Base-by-base conservation (phyloP, 2,329 filamentous ascomycete species). In the Trichoderma semiorbis region DNA sequence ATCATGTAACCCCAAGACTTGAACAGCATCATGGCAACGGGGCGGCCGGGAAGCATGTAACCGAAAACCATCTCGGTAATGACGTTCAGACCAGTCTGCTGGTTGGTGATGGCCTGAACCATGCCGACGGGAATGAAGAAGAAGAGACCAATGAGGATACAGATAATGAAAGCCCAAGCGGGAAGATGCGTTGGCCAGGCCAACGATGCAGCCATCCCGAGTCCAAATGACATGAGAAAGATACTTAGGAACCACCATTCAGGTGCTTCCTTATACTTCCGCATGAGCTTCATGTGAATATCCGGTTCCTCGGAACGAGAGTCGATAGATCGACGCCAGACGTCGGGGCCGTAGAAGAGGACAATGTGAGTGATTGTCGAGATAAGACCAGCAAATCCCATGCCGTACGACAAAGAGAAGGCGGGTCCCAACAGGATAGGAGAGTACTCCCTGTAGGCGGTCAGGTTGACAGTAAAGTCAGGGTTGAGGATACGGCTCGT, bases 381-480 rank as follows among this genome's bases (percentile, higher is more conserved):
- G 2, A 87, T 79, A 21, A 90, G 84, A 5, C 84, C 82, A 5
- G 88, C 88, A 75, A 90, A 90, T 1, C 84, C 85, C 67, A 90
- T 81, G 36, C 86, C 88, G 74, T 90, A 90, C 3, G 81, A 83
- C 14, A 90, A 76, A 4, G 84, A 81, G 74, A 89, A 89, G 0
- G 87, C 87, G 0, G 87, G 87, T 0, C 85, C 86, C 39, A 90
- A 75, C 71, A 85, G 84, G 26, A 87, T 80, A 5, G 85, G 86
- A 0, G 85, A 91, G 78, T 92, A 91, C 4, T 80, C 81, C 69
- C 84, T 79, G 78, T 92, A 91, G 18, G 86, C 86, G 2, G 81
- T 82, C 72, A 85, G 82, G 77, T 91, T 85, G 65, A 91, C 84
- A 14, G 84, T 83, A 72, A 83, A 81, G 65, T 88, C 81, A 0